A percentile compares a stretch with the other conserved stretches of the same genome.
Evolutionary conservation across 2,329 filamentous ascomycete species (phyloP).

Genomic region (Talaromyces albobiverticillius): DNA sequence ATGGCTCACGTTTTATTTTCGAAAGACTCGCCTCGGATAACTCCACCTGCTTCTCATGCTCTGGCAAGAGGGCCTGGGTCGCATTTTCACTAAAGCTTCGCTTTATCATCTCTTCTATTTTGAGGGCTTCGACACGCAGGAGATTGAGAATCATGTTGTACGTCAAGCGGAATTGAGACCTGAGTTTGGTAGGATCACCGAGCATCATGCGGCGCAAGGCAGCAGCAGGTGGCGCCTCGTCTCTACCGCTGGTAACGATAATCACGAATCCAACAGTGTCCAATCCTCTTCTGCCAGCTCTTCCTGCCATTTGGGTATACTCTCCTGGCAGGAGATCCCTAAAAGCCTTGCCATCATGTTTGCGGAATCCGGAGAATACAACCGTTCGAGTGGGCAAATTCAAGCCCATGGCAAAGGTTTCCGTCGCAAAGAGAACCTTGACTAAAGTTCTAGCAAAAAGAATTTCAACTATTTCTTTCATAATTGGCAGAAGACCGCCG

Average conservation of each 20-base stretch:
- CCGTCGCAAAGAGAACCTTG: slow-evolving; percentile 94
- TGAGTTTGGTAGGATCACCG: slow-evolving; percentile 88
- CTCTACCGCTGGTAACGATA: slow-evolving; percentile 75
- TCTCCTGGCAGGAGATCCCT: slow-evolving; percentile 89
- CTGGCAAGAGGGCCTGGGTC: slow-evolving; percentile 87
- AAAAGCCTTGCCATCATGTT: slow-evolving; percentile 91
- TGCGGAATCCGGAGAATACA: slow-evolving; percentile 94
- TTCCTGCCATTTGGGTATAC: slow-evolving; percentile 97
- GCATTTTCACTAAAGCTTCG: slow-evolving; percentile 98
- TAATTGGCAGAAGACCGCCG: slow-evolving; percentile 88
- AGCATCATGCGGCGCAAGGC: slow-evolving; percentile 91
- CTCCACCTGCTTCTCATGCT: slow-evolving; percentile 93
- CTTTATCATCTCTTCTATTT: slow-evolving; percentile 99
- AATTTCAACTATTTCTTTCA: slow-evolving; percentile 97
- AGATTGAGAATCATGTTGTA: slow-evolving; percentile 99
- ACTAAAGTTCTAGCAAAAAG: slow-evolving; percentile 92
- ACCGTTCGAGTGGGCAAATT: slow-evolving; percentile 95
- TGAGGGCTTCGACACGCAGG: slow-evolving; percentile 88
- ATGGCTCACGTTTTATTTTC: slow-evolving; percentile 83
- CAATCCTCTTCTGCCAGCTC: slow-evolving; percentile 87
- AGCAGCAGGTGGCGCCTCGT: slow-evolving; percentile 82
- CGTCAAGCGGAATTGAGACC: slow-evolving; percentile 92
- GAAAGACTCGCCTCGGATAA: slow-evolving; percentile 86
- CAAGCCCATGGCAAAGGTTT: slow-evolving; percentile 97
- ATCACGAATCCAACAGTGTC: slow-evolving; percentile 93